Evolutionary conservation across 2,329 filamentous ascomycete genomes (phyloP).

Genomic region (Ploettnerulaceae sp.): DNA sequence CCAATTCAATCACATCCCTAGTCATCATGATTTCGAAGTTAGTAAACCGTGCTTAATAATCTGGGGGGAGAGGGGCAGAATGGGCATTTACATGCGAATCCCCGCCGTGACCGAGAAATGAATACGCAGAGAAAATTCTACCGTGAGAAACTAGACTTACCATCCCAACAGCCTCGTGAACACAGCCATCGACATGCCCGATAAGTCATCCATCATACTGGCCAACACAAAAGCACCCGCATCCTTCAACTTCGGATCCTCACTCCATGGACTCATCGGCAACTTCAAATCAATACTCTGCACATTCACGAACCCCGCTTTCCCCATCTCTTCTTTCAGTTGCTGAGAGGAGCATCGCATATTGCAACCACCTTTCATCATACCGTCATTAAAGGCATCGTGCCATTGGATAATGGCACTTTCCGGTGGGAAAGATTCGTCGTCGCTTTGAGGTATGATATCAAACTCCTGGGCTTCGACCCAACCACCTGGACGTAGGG

Average conservation of each 20-base stretch:
- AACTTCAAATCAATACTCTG: slow-evolving; percentile 39
- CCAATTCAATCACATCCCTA: slow-evolving; percentile 14
- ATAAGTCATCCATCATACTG: slow-evolving; percentile 15
- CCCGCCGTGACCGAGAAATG: too few relatives aligned
- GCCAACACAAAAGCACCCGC: slow-evolving; percentile 33
- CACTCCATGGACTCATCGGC: slow-evolving; percentile 45
- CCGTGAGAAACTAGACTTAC: too few relatives aligned
- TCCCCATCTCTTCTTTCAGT: slow-evolving; percentile 28
- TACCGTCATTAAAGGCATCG: slow-evolving; percentile 12
- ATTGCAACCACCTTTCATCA: slow-evolving; percentile 10
- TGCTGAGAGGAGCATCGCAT: slow-evolving; percentile 19
- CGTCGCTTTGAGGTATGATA: slow-evolving; percentile 10
- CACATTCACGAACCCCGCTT: slow-evolving; percentile 41
- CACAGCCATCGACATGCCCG: slow-evolving; percentile 17
- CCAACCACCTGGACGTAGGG: slow-evolving; percentile 21
- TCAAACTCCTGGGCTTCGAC: slow-evolving; percentile 23
- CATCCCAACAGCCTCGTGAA: slow-evolving; percentile 19
- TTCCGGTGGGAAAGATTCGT: slow-evolving; percentile 18
- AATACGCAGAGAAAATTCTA: too few relatives aligned
- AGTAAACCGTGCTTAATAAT: too few relatives aligned
- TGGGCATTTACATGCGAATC: too few relatives aligned
- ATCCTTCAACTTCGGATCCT: slow-evolving; percentile 41
- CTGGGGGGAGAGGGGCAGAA: too few relatives aligned
- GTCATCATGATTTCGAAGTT: too few relatives aligned
- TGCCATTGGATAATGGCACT: slow-evolving; percentile 15